Percentiles rank a stretch among this genome's conserved stretches.
Conservation (phyloP, 2,329 filamentous ascomycete genomes). For the Plectosphaerella plurivora region DNA sequence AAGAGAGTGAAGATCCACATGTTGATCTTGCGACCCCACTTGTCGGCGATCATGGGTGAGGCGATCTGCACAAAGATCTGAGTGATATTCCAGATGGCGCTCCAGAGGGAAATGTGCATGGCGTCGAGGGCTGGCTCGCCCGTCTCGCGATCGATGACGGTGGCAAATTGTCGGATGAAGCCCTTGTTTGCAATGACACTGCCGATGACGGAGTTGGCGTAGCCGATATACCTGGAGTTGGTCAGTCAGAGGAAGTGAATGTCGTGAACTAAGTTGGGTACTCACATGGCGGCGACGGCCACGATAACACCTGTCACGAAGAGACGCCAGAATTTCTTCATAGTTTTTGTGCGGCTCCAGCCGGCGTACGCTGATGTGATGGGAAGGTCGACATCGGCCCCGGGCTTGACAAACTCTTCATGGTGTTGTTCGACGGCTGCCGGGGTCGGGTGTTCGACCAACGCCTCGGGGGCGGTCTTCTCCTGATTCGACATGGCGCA, state of each 20-base stretch:
- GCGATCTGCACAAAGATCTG: not conserved
- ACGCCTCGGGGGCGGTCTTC: not conserved
- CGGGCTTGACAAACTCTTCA: not conserved
- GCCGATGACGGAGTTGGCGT: conserved; percentile 1
- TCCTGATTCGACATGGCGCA: not conserved
- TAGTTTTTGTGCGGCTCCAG: not conserved
- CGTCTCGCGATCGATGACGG: not conserved
- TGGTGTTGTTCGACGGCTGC: not conserved
- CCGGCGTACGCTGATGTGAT: not conserved
- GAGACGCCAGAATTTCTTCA: conserved; percentile 5
- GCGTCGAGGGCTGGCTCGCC: conserved; percentile 1
- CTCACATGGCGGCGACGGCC: not conserved
- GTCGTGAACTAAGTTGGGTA: not conserved
- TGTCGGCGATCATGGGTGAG: not conserved
- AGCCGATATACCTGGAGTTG: not conserved
- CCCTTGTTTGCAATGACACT: conserved; percentile 1
- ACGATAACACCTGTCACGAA: not conserved
- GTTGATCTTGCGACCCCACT: not conserved
- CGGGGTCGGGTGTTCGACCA: not conserved
- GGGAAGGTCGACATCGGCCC: not conserved
- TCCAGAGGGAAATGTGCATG: conserved; percentile 1
- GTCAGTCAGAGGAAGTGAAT: not conserved
- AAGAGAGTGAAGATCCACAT: not conserved
- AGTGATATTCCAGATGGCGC: not conserved
- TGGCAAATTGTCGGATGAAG: conserved; percentile 4